Percentiles rank a stretch among this genome's conserved stretches.
phyloP scores from a whole-genome alignment of 305 asterid species.

The Solanum aculeatissimum region DNA sequence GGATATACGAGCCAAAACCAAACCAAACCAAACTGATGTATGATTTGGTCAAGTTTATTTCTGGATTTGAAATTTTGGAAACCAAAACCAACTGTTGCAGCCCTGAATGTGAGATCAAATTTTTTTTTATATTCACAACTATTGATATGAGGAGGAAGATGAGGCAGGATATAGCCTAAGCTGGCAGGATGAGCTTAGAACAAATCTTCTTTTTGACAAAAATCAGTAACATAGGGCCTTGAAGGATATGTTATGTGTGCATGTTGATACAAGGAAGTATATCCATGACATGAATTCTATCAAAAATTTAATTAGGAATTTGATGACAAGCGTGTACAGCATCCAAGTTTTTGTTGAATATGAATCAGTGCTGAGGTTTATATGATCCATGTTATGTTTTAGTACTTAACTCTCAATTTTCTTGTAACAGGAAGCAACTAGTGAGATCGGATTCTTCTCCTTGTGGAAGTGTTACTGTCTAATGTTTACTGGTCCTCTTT shows the following conservation, averaged over 20 bases:
- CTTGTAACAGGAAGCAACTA: not conserved
- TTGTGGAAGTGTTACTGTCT: not conserved
- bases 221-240: not conserved
- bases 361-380: not conserved
- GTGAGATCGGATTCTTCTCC: not conserved
- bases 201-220: not conserved
- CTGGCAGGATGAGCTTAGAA: not conserved
- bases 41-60: not conserved
- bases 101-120: not conserved
- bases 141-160: not conserved
- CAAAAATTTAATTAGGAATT: not conserved
- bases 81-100: not conserved
- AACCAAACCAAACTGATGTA: not conserved
- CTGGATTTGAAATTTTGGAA: not conserved
- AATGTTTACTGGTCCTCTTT: not conserved
- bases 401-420: not conserved
- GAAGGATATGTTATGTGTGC: not conserved
- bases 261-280: not conserved
- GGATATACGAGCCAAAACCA: not conserved
- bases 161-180: not conserved
- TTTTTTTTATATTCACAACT: not conserved
- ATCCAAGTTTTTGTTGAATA: not conserved
- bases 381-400: not conserved
- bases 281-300: not conserved
- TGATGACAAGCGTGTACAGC: not conserved